Percentiles rank a stretch among this genome's conserved stretches.
phyloP scores from a whole-genome alignment of 2,329 filamentous ascomycete genomes.

The Polytolypa hystricis region DNA sequence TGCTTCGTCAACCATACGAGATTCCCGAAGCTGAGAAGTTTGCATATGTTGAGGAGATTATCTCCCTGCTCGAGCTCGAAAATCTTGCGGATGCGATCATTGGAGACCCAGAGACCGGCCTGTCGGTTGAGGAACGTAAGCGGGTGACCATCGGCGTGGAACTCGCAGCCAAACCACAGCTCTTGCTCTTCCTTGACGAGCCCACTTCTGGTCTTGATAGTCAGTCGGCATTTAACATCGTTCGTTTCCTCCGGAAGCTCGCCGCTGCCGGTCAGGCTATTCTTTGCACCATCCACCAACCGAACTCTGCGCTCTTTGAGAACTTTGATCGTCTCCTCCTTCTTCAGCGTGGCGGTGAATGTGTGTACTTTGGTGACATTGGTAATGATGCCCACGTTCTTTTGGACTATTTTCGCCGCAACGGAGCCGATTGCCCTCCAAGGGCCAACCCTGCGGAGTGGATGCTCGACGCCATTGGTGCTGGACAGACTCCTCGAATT shows the following conservation, averaged over 20 bases:
- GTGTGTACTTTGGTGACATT: slow-evolving; percentile 59
- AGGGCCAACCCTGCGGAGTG: slow-evolving; percentile 66
- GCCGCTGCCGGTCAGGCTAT: slow-evolving; percentile 83
- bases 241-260: slow-evolving; percentile 77
- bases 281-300: slow-evolving; percentile 95
- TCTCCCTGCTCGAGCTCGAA: slow-evolving; percentile 81
- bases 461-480: slow-evolving; percentile 54
- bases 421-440: slow-evolving; percentile 50
- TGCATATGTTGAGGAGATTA: slow-evolving; percentile 80
- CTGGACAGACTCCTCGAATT: slow-evolving; percentile 58
- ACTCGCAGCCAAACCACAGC: slow-evolving; percentile 77
- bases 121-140: slow-evolving; percentile 55
- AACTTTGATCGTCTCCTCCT: slow-evolving; percentile 60
- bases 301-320: slow-evolving; percentile 90
- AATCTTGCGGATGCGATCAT: slow-evolving; percentile 83
- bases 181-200: slow-evolving; percentile 87
- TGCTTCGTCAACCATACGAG: slow-evolving; percentile 70
- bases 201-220: slow-evolving; percentile 88
- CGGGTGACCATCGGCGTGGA: slow-evolving; percentile 94
- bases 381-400: slow-evolving; percentile 48
- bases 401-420: slow-evolving; percentile 52
- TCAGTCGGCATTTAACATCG: slow-evolving; percentile 87
- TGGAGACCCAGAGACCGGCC: slow-evolving; percentile 70
- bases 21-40: slow-evolving; percentile 67
- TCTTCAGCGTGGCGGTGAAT: slow-evolving; percentile 53